Evolutionary conservation across 495 filamentous ascomycete species (phyloP), one percentile per base, ranked within the genome.

Genomic region (Monascus purpureus): DNA sequence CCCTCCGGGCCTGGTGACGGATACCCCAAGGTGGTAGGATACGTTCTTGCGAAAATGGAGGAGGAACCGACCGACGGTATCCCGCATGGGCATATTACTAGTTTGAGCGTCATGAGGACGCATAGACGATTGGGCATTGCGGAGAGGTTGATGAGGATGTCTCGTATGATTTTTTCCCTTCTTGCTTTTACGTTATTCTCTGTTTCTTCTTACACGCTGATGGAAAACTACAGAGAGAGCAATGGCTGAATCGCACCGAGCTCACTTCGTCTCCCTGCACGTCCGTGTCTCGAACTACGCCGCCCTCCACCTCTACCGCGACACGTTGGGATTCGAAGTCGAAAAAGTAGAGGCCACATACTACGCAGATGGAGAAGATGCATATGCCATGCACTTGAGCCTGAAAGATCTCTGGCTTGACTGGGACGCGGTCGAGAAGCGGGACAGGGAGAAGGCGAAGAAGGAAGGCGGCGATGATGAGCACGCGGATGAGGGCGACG

Each of bases 41-140:
- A 97, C 57, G 90, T 97, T 11, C 75, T 97, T 16, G 88, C 90
- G 24, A 97, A 97, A 70, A 96, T 97, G 92, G 90, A 97, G 56
- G 90, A 97, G 62, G 90, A 96, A 59, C 90, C 90, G 1, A 49
- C 75, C 37, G 86, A 96, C 55, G 85, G 85, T 19, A 63, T 92
- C 34, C 82, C 77, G 51, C 90, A 95, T 67, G 90, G 90, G 13
- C 90, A 97, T 59, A 97, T 97, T 55, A 97, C 90, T 2, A 80
- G 73, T 53, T 57, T 97, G 39, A 86, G 78, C 56, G 90, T 97
- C 15, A 97, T 96, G 92, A 67, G 90, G 43, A 96, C 90, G 36
- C 90, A 97, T 63, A 61, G 90, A 25, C 52, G 87, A 28, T 53
- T 97, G 39, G 90, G 90, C 0, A 78, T 97, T 42, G 90, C 90